Evolutionary conservation across 75 land plant genomes (phyloP).

Genomic region (Sequoia sempervirens): DNA sequence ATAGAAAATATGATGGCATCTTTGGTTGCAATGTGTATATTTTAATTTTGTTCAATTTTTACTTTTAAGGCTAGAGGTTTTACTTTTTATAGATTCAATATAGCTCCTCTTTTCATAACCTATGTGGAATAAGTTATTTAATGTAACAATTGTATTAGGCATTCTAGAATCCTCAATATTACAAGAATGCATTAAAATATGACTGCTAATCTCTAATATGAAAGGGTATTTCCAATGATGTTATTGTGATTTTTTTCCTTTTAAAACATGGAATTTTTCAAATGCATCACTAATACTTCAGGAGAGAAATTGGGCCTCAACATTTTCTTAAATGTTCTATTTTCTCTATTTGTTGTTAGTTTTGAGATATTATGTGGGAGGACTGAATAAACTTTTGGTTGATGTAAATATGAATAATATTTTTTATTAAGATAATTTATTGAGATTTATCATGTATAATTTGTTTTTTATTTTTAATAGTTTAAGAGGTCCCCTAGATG

Average conservation of each 20-base stretch:
- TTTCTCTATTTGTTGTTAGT: not conserved
- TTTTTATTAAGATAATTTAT: no score
- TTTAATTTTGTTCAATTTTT: not conserved
- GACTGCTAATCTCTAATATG: not conserved
- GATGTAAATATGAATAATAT: not conserved
- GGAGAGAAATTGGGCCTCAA: constrained; percentile 8
- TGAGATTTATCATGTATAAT: no score
- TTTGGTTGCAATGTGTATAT: not conserved
- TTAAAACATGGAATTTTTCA: not conserved
- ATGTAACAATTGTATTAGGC: not conserved
- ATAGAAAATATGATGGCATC: not conserved
- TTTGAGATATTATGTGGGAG: not conserved
- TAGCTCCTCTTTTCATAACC: not conserved
- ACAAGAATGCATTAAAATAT: not conserved
- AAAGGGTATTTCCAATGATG: not conserved
- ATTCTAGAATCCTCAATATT: not conserved
- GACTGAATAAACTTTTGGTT: not conserved
- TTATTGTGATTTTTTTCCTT: constrained; percentile 4
- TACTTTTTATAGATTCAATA: not conserved
- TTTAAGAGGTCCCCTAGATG: no score
- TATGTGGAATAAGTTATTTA: not conserved
- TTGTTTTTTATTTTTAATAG: constrained; percentile 18
- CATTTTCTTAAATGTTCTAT: not conserved
- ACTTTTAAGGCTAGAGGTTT: constrained; percentile 5
- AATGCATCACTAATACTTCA: not conserved